phyloP scores from a whole-genome alignment of 2,329 filamentous ascomycete genomes.

The Exophiala dermatitidis region DNA sequence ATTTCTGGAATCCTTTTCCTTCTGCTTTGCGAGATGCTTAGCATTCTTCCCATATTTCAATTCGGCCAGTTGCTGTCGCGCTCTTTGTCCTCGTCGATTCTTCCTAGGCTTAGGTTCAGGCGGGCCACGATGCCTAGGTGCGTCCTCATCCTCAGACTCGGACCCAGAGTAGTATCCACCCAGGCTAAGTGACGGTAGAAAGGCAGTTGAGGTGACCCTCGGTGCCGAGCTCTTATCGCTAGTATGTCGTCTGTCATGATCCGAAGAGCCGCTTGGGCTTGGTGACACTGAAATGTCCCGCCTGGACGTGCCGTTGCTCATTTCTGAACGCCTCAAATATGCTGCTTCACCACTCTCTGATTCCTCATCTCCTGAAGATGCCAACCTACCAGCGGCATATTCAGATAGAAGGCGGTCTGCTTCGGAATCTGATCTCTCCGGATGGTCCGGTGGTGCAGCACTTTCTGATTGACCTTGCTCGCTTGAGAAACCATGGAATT shows the following conservation, averaged over 20 bases:
- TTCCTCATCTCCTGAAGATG: constrained; percentile 9
- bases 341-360: not conserved
- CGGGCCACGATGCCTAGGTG: constrained; percentile 30
- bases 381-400: constrained; percentile 7
- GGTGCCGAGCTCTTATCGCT: not conserved
- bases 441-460: not conserved
- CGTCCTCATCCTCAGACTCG: constrained; percentile 47
- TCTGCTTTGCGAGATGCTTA: constrained; percentile 49
- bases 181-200: constrained; percentile 55
- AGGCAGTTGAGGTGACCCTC: constrained; percentile 39
- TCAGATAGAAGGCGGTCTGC: constrained; percentile 8
- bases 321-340: not conserved
- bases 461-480: constrained; percentile 3
- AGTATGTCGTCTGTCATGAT: not conserved
- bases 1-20: constrained; percentile 36
- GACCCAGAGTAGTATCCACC: constrained; percentile 58
- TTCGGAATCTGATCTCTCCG: constrained; percentile 2
- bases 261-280: constrained; percentile 4
- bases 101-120: constrained; percentile 37
- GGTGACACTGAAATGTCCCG: constrained; percentile 12
- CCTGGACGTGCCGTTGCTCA: not conserved
- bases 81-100: constrained; percentile 57
- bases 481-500: constrained; percentile 27
- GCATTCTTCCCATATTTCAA: constrained; percentile 54
- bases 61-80: constrained; percentile 54